Evolutionary conservation across 768 basidiomycete genomes (phyloP).

Genomic region (Lactarius akahatsu): DNA sequence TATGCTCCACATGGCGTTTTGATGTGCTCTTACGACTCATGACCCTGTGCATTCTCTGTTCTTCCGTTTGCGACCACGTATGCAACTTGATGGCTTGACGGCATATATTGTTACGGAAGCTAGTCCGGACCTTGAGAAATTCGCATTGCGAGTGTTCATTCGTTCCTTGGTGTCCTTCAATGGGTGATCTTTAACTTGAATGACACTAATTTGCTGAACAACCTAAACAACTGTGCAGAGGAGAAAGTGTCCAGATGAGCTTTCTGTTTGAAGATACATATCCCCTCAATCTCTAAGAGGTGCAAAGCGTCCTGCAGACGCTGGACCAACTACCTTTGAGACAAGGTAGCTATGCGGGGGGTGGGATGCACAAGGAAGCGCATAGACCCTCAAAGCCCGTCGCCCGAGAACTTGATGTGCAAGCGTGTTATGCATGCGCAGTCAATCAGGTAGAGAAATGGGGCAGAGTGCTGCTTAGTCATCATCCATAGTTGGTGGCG

Average conservation of each 20-base stretch:
- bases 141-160: no score
- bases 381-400: no score
- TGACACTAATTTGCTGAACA: not conserved
- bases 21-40: not conserved
- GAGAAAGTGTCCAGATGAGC: not conserved
- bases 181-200: no score
- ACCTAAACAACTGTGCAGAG: not conserved
- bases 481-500: not conserved
- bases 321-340: no score
- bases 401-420: no score
- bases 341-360: no score
- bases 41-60: not conserved
- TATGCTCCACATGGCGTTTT: not conserved
- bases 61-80: not conserved
- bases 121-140: no score
- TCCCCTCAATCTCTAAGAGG: not conserved
- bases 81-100: conserved; percentile 6
- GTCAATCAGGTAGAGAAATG: no score
- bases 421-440: no score
- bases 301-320: not conserved
- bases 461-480: not conserved
- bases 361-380: no score
- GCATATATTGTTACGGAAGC: not conserved
- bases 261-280: not conserved
- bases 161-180: no score